Evolutionary conservation across 768 basidiomycete genomes (phyloP).

Genomic region (Gelatoporia subvermispora): DNA sequence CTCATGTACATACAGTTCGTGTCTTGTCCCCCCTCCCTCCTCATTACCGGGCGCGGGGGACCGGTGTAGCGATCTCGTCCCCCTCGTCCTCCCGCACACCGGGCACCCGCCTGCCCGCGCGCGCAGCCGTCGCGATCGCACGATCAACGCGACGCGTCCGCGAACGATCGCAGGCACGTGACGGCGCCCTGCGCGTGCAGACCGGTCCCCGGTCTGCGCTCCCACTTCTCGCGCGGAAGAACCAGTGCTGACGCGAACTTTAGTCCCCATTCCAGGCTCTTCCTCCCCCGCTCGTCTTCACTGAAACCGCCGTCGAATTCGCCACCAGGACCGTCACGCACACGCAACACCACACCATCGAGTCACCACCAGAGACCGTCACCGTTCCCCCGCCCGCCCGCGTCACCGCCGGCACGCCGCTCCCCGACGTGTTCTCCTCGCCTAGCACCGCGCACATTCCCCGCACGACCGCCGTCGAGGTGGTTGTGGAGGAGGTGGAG

Average conservation of each 20-base stretch:
- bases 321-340: conserved; percentile 43
- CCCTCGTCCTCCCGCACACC: conserved; percentile 55
- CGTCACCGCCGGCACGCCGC: conserved; percentile 72
- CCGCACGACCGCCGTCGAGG: conserved; percentile 68
- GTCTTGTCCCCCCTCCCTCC: conserved; percentile 62
- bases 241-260: conserved; percentile 17
- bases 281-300: conserved; percentile 34
- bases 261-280: conserved; percentile 33
- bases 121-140: conserved; percentile 22
- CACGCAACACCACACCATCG: conserved; percentile 30
- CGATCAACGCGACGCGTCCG: conserved; percentile 26
- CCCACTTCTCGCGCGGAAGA: conserved; percentile 15
- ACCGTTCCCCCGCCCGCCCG: conserved; percentile 73
- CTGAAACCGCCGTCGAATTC: conserved; percentile 56
- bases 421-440: conserved; percentile 57
- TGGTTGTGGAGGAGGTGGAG: conserved; percentile 51
- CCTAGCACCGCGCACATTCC: conserved; percentile 56
- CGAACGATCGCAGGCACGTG: conserved; percentile 30
- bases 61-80: conserved; percentile 66
- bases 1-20: conserved; percentile 46
- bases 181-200: conserved; percentile 12
- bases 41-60: conserved; percentile 92
- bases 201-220: conserved; percentile 28
- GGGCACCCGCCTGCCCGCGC: conserved; percentile 23
- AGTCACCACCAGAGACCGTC: conserved; percentile 38